These are phyloP conservation scores for Cicer pinnatifidum DNA, from an alignment of 306 rosid genomes.

Conservation along the genomic window DNA sequence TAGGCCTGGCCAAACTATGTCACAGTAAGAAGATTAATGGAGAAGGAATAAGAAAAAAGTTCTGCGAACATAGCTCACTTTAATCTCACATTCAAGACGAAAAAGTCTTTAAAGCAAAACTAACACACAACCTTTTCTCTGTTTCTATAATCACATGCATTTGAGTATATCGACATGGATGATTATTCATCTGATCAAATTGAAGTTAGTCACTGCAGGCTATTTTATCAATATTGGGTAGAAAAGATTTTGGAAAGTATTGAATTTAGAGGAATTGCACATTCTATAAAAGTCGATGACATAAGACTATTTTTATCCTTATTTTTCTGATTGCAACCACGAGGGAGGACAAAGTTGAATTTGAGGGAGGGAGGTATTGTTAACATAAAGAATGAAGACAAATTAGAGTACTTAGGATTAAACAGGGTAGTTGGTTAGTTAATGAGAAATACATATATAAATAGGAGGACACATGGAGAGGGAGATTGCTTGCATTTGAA, in stretches of 20 bases:
- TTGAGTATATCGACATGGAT: neutral
- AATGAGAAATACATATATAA: neutral
- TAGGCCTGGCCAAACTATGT: conserved; percentile 2
- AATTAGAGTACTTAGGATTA: neutral
- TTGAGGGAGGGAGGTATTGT: neutral
- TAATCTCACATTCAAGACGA: neutral
- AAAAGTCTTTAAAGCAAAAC: neutral
- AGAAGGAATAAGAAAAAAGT: neutral
- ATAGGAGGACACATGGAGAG: neutral
- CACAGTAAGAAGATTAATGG: conserved; percentile 3
- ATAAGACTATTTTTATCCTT: neutral
- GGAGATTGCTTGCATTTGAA: neutral
- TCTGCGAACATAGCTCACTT: neutral
- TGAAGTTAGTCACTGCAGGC: neutral
- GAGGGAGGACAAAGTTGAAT: conserved; percentile 2
- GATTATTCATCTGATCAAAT: neutral
- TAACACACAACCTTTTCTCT: neutral
- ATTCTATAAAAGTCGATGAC: conserved; percentile 1
- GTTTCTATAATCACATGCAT: neutral
- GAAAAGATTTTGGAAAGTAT: neutral
- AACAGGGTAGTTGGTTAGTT: neutral
- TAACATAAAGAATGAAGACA: neutral
- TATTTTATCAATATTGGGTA: neutral
- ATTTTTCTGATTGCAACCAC: neutral
- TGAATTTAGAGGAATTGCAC: neutral